Evolutionary conservation across 140 eudicot species (phyloP), one percentile per base, ranked within the genome.

Genomic region (Eryngium alpinum): DNA sequence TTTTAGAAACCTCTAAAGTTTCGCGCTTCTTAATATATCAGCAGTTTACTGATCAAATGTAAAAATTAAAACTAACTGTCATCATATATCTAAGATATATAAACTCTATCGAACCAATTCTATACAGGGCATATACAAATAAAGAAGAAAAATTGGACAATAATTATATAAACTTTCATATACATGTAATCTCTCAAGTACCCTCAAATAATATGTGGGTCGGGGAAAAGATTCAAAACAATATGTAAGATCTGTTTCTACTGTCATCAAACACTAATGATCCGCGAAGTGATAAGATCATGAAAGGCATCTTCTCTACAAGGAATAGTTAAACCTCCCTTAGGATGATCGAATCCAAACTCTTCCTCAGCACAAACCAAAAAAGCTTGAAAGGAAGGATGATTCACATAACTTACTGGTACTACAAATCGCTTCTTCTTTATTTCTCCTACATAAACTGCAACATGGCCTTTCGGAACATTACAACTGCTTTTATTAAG

Each of bases 391-490:
- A 31, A 80, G 11, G 17, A 49, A 21, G 83, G 83, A 12, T 69
- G 77, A 38, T 71, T 80, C 28, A 80, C 24, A 67, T 66, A 67
- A 32, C 67, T 67, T n/a, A 80, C 18, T 27, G 78, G 77, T 28
- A 80, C 67, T 44, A 80, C 66, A 32, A 66, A 80, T 13, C 86
- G 34, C 59, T 56, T 83, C 86, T 78, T 83, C 34, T 81, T 59
- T 10, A 21, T 72, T 59, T 83, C 82, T 21, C 86, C 86, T 9
- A 83, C 86, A 31, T 83, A 83, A 7, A 83, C 82, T 71, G 75
- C 86, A 7, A 83, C 15, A 56, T 83, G 77, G 13, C 86, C 86
- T 78, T 72, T 77, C 1, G 82, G 86, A 22, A 83, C 46, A 38
- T 38, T 38, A 38, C 46, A 38, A 7, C 7, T 4, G 46, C 7